Evolutionary conservation across 202 grass and related monocot genomes (phyloP), one percentile per base, ranked within the genome.

Genomic region (Digitaria exilis): DNA sequence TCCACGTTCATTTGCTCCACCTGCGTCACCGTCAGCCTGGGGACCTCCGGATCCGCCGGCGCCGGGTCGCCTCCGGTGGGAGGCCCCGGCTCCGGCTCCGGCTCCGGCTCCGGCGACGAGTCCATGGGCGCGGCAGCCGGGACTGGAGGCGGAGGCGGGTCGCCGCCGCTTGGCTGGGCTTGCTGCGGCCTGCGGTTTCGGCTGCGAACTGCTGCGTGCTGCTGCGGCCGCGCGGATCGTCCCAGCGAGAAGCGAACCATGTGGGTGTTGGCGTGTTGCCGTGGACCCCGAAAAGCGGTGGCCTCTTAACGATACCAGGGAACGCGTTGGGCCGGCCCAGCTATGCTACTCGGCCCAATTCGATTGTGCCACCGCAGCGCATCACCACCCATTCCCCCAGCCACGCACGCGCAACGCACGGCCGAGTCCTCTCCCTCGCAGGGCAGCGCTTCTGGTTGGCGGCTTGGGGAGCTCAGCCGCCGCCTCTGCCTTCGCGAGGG

Each of bases 1-100:
- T 95, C 92, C 69, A 98, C 92, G 65, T 57, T 88, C 88, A 91
- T 88, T 89, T 93, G 92, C 80, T 95, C 86, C 78, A 87, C 62
- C 90, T 95, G 90, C 59, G 90, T 91, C 85, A 86, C 84, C 30
- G 96, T 98, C 74, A 89, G 83, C 77, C 70, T 81, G 30, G 83
- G 87, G 26, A 79, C 57, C 72, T 86, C 78, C 13, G 72, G 51
- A 75, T 75, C 77, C 63, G 17, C 49, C 35, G 19, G 55, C 65
- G 72, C 28, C 25, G 48, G 31, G 19, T 76, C 43, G 4, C 8
- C 54, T 29, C 75, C 64, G 7, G 83, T 43, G 61, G 72, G 65
- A 55, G 85, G 62, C 61, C 55, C 28, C 29, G 63, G n/a, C n/a
- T n/a, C n/a, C n/a, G n/a, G n/a, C n/a, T n/a, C n/a, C n/a, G n/a